A percentile compares a stretch with the other conserved stretches of the same genome.
These are phyloP conservation scores for Scedosporium aurantiacum DNA, from an alignment of 2,329 filamentous ascomycete genomes.

Conservation along the genomic window DNA sequence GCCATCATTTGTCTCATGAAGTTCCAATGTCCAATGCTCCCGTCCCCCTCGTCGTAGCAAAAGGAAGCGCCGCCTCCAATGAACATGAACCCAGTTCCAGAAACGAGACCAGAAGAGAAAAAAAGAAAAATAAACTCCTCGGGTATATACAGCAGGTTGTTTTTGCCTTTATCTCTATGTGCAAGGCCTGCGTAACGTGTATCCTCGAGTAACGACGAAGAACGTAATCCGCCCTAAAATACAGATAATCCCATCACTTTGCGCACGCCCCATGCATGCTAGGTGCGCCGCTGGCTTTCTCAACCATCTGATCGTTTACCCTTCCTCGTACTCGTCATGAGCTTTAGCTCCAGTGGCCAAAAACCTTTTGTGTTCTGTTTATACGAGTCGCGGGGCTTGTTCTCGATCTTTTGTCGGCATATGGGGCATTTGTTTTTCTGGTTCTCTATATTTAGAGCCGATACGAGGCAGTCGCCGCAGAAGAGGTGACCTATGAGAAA, in stretches of 20 bases:
- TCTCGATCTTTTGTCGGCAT: constrained; percentile 48
- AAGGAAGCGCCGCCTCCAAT: neutral
- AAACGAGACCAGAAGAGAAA: neutral
- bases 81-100: neutral
- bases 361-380: constrained; percentile 37
- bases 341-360: constrained; percentile 51
- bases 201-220: neutral
- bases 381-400: constrained; percentile 28
- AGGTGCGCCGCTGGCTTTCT: too few species aligned
- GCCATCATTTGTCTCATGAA: neutral
- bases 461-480: constrained; percentile 51
- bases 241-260: too few species aligned
- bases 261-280: too few species aligned
- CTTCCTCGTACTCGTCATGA: constrained; percentile 45
- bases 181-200: neutral
- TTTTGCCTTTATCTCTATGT: neutral
- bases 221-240: neutral
- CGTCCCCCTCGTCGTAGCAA: neutral
- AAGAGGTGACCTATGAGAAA: constrained; percentile 47
- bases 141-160: neutral
- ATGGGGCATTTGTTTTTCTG: constrained; percentile 52
- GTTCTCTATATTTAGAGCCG: constrained; percentile 44
- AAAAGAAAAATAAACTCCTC: neutral
- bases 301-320: constrained; percentile 2
- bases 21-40: neutral